Conservation (phyloP, 2,329 filamentous ascomycete genomes). For the Aspergillus sp. region DNA sequence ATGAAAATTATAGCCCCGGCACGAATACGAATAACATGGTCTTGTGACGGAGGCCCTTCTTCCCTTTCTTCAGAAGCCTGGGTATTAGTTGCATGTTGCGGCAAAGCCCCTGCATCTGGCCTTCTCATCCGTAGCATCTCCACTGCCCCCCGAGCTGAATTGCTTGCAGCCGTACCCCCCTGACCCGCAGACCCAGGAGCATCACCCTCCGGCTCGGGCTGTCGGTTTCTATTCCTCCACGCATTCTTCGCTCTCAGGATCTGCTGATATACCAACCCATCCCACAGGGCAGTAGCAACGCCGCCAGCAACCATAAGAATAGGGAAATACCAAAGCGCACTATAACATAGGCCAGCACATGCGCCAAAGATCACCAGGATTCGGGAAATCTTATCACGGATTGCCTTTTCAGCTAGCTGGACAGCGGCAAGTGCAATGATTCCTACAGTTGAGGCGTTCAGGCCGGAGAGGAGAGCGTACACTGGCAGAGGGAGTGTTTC, state of each 20-base stretch:
- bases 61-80: too few species aligned
- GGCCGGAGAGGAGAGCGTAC: slow-evolving; percentile 68
- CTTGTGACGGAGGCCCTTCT: too few species aligned
- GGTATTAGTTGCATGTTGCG: too few species aligned
- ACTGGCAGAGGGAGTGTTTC: slow-evolving; percentile 60
- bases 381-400: slow-evolving; percentile 63
- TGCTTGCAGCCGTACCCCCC: not conserved
- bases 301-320: slow-evolving; percentile 61
- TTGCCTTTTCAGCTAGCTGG: slow-evolving; percentile 65
- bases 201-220: slow-evolving; percentile 16
- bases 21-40: slow-evolving; percentile 31
- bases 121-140: slow-evolving; percentile 12
- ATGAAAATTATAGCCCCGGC: slow-evolving; percentile 38
- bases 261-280: slow-evolving; percentile 53
- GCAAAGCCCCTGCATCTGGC: too few species aligned
- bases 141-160: too few species aligned
- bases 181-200: too few species aligned
- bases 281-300: slow-evolving; percentile 54
- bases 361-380: slow-evolving; percentile 64
- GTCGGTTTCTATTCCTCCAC: slow-evolving; percentile 19
- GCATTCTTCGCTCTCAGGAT: slow-evolving; percentile 32
- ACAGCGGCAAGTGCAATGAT: slow-evolving; percentile 70
- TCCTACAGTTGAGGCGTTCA: slow-evolving; percentile 71
- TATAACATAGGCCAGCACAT: slow-evolving; percentile 67
- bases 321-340: slow-evolving; percentile 74